These are phyloP conservation scores for Irpex rosettiformis DNA, from an alignment of 1,284 basidiomycete species.

Conservation along the genomic window DNA sequence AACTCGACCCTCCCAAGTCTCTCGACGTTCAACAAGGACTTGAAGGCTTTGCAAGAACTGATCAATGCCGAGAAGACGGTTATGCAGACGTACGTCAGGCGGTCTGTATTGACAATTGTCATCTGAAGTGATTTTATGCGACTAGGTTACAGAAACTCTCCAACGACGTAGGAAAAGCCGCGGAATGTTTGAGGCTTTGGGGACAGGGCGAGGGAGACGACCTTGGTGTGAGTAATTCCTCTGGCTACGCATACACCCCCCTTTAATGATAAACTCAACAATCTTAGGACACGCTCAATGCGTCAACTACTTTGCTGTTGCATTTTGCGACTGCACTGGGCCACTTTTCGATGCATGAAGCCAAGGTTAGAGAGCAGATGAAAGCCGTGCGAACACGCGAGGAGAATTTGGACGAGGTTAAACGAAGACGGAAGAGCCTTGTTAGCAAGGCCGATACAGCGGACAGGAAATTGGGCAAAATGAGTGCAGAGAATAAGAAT, in stretches of 20 bases:
- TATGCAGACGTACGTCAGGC: constrained; percentile 57
- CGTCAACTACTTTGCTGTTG: constrained; percentile 67
- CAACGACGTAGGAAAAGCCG: constrained; percentile 65
- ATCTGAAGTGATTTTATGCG: constrained; percentile 6
- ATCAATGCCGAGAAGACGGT: constrained; percentile 89
- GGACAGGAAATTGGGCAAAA: constrained; percentile 87
- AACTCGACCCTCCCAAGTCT: constrained; percentile 78
- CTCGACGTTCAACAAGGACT: constrained; percentile 64
- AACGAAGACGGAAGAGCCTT: constrained; percentile 65
- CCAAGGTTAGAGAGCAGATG: constrained; percentile 71
- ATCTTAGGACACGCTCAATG: constrained; percentile 69
- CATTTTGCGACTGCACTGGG: constrained; percentile 71
- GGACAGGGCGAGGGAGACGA: constrained; percentile 87
- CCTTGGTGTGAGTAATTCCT: constrained; percentile 54
- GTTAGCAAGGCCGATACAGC: constrained; percentile 79
- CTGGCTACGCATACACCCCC: background rate
- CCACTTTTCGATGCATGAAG: constrained; percentile 74
- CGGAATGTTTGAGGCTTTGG: constrained; percentile 76
- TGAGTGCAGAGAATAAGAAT: constrained; percentile 91
- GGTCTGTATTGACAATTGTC: background rate
- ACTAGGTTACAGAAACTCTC: constrained; percentile 63
- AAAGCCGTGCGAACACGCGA: constrained; percentile 82
- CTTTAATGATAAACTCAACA: constrained; percentile 1
- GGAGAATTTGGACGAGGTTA: constrained; percentile 79
- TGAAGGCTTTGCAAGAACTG: constrained; percentile 81